phyloP scores from a whole-genome alignment of 495 filamentous ascomycete genomes.

The Penicillium verhagenii region DNA sequence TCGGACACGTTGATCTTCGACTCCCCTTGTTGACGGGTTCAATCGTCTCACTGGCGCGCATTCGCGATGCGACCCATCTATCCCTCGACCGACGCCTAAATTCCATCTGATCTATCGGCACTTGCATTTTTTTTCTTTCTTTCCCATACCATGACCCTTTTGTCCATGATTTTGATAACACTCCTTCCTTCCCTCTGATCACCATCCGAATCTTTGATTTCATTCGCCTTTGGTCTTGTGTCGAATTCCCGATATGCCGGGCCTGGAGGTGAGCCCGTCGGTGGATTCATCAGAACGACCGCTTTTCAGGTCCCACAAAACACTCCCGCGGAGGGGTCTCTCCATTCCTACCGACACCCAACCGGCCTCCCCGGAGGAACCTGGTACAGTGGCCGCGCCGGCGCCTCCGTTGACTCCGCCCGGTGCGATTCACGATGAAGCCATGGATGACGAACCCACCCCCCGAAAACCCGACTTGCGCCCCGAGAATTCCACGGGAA shows the following conservation, averaged over 20 bases:
- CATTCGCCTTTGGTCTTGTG: neutral
- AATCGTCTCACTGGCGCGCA: neutral
- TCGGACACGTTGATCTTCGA: neutral
- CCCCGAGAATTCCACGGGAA: constrained; percentile 24
- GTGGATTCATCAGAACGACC: constrained; percentile 35
- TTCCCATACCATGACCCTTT: neutral
- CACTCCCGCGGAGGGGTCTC: constrained; percentile 40
- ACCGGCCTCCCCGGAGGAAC: constrained; percentile 25
- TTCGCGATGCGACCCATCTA: constrained; percentile 1
- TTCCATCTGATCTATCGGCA: neutral
- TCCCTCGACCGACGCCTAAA: neutral
- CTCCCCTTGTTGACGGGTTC: neutral
- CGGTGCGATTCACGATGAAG: constrained; percentile 24
- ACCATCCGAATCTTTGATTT: neutral
- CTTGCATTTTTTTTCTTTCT: neutral
- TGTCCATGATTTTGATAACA: neutral
- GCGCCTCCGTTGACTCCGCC: constrained; percentile 44
- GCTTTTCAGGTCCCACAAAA: constrained; percentile 47
- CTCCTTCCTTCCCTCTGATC: neutral
- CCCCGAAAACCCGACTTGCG: constrained; percentile 24
- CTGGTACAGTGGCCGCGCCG: constrained; percentile 27
- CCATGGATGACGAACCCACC: constrained; percentile 20
- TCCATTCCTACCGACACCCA: constrained; percentile 25
- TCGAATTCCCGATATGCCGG: constrained; percentile 30
- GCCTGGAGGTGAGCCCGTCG: constrained; percentile 33